Percentiles rank a stretch among this genome's conserved stretches.
Evolutionary conservation across 306 rosid species (phyloP).

Genomic region (Trifolium dubium): DNA sequence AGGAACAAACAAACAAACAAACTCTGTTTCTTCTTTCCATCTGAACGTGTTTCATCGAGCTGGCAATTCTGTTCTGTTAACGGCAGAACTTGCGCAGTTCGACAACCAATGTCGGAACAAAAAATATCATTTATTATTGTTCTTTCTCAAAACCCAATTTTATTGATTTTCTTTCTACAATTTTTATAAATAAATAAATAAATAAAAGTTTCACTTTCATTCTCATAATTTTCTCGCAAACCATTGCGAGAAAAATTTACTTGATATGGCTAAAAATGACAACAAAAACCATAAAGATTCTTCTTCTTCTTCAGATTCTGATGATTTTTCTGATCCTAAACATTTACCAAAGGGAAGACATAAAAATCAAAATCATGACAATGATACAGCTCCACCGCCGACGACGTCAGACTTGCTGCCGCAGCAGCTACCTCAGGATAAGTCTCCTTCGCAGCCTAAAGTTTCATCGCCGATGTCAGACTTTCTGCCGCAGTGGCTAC

Average conservation of each 20-base stretch:
- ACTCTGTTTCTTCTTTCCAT: background rate
- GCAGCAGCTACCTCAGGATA: background rate
- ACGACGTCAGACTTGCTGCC: background rate
- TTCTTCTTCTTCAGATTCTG: background rate
- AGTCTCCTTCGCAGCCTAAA: slow-evolving; percentile 8
- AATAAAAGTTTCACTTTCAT: background rate
- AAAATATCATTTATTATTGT: background rate
- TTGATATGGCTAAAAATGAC: background rate
- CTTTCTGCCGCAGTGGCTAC: background rate
- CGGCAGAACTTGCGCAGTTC: slow-evolving; percentile 50
- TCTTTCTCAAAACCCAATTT: slow-evolving; percentile 20
- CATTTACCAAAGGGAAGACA: too few relatives aligned
- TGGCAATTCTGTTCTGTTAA: slow-evolving; percentile 53
- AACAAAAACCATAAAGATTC: background rate
- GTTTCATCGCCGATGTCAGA: background rate
- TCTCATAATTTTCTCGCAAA: slow-evolving; percentile 19
- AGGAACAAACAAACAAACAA: background rate
- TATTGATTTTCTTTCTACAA: background rate
- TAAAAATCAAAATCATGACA: background rate
- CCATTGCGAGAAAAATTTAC: background rate
- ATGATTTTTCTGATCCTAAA: too few relatives aligned
- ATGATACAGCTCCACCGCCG: slow-evolving; percentile 10
- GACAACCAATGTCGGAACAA: slow-evolving; percentile 39
- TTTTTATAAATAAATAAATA: background rate
- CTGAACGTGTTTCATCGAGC: slow-evolving; percentile 36